These are phyloP conservation scores for Aspergillus viridinutans DNA, from an alignment of 2,329 filamentous ascomycete species.

Conservation along the genomic window DNA sequence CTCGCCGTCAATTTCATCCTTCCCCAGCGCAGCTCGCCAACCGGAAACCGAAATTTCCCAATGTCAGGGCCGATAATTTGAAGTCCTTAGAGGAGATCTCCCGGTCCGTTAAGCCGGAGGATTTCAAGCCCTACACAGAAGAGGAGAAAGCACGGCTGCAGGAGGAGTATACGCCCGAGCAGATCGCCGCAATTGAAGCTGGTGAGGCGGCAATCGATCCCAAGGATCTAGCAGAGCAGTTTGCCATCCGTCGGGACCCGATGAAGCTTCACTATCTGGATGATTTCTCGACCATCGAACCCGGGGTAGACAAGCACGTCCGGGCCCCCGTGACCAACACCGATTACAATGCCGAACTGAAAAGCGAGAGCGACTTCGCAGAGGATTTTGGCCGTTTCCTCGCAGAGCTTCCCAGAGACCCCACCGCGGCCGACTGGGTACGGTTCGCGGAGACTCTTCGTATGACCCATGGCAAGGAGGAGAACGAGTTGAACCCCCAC, in stretches of 20 bases:
- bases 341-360: conserved; percentile 57
- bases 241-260: conserved; percentile 65
- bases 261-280: conserved; percentile 74
- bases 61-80: conserved; percentile 33
- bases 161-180: conserved; percentile 71
- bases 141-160: conserved; percentile 61
- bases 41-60: conserved; percentile 38
- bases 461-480: conserved; percentile 48
- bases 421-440: conserved; percentile 40
- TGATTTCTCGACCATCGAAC: conserved; percentile 73
- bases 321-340: conserved; percentile 48
- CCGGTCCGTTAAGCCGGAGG: conserved; percentile 20
- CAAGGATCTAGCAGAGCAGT: conserved; percentile 70
- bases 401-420: conserved; percentile 49
- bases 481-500: conserved; percentile 47
- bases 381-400: conserved; percentile 52
- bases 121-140: conserved; percentile 58
- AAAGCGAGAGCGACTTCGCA: conserved; percentile 58
- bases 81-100: conserved; percentile 21
- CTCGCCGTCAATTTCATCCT: conserved; percentile 48
- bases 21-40: conserved; percentile 37
- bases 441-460: conserved; percentile 45
- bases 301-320: conserved; percentile 69
- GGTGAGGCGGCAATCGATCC: conserved; percentile 73
- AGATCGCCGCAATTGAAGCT: conserved; percentile 75